Base-by-base conservation (phyloP, 2,329 filamentous ascomycete genomes). In the Zymoseptoria brevis region DNA sequence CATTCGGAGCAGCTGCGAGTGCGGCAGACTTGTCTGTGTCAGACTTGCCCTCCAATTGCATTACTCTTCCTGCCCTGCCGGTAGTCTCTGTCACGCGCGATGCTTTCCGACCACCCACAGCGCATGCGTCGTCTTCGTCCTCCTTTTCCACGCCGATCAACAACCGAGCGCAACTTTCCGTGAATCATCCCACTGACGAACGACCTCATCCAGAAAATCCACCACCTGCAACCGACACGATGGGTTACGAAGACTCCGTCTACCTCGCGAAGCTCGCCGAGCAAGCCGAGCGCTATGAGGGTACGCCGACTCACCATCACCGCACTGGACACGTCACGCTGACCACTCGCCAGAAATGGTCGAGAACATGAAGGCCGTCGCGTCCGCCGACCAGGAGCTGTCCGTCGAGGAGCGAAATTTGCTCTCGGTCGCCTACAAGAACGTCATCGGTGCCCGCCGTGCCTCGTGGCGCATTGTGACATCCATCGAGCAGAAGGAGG, bases 271-370 rank as follows among this genome's bases (percentile, higher is more conserved):
- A 97, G 91, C 89, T 99, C 79, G 94, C 94, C 77, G 94, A 99
- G 88, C 94, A 99, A 87, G 94, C 94, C 80, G 94, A 99, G 87
- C 93, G 94, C 78, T 99, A 99, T 81, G 94, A 99, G 84, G 94
- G 94, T 97, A 73, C 71, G 68, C 67, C 35, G 48, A 22, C 53
- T 29, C 53, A n/a, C 45, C 54, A 19, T 41, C 56, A 51, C 45
- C 55, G 26, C 29, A 24, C 55, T 62, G 49, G 21, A n/a, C 50
- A 22, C 13, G 45, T 54, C 54, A 82, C 74, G 84, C 74, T 68
- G 58, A 65, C 61, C 30, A 29, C 29, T 29, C 54, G n/a, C 60
- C 79, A 96, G 93, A 96, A 81, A 96, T 97, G 93, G 93, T 97
- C 70, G 91, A 96, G 84, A 96, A 96, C 86, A 97, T 97, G 93